These are phyloP conservation scores for Penicillium coprophilum DNA, from an alignment of 495 filamentous ascomycete genomes.

Conservation along the genomic window DNA sequence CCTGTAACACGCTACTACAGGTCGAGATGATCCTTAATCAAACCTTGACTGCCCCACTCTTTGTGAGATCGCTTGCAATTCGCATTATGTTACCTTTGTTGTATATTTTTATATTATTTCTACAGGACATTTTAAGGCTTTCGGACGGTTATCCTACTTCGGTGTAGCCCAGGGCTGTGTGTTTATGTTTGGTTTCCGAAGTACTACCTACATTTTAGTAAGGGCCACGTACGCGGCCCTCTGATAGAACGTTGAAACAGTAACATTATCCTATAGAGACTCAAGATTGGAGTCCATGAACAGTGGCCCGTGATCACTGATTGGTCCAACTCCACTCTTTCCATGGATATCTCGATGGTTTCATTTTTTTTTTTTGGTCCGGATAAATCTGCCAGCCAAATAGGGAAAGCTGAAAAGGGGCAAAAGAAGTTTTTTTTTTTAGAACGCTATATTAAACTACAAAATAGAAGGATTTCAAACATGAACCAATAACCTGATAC, in stretches of 20 bases:
- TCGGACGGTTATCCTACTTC: constrained; percentile 21
- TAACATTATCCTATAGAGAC: constrained; percentile 21
- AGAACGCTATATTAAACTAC: neutral
- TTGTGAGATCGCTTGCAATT: constrained; percentile 25
- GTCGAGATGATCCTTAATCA: constrained; percentile 47
- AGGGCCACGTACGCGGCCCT: constrained; percentile 6
- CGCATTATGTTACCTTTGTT: neutral
- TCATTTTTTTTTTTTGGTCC: neutral
- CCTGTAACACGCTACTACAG: constrained; percentile 37
- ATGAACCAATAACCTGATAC: constrained; percentile 12
- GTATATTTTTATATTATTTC: neutral
- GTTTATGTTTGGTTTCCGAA: constrained; percentile 1
- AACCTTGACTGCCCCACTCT: constrained; percentile 44
- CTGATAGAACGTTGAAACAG: constrained; percentile 1
- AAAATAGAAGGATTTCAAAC: constrained; percentile 1
- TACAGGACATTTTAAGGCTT: constrained; percentile 3
- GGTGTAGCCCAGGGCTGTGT: constrained; percentile 18
- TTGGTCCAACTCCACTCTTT: constrained; percentile 14
- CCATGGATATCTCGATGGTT: neutral
- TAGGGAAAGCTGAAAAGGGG: constrained; percentile 21
- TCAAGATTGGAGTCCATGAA: constrained; percentile 19
- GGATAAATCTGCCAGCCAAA: neutral
- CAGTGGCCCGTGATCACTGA: constrained; percentile 12
- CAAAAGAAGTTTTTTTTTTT: neutral
- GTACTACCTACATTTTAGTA: constrained; percentile 1